Base-by-base conservation (phyloP, 768 basidiomycete genomes). In the Macrocybe gigantea region DNA sequence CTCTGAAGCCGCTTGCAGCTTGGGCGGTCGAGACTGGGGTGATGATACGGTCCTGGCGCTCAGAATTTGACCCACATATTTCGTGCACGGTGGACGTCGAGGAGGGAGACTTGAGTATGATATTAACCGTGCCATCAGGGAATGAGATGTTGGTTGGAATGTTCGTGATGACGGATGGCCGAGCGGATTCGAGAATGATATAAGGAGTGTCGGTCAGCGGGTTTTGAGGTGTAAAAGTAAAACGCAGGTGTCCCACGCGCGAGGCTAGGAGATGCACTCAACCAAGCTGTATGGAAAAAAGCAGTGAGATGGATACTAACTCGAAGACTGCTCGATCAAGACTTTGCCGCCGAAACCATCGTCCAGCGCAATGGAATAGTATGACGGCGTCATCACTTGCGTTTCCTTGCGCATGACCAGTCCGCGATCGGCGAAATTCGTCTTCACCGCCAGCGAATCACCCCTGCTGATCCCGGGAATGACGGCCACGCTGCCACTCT, bases 31-130 rank as follows among this genome's bases (percentile, higher is more conserved):
- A 76, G 5, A 63, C 66, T 1, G 85, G 85, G 0, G 77, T 75
- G 39, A 88, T 79, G 53, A 87, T 85, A 56, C 68, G 70, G 61
- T 89, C 87, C 58, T 88, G 84, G 31, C 83, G 72, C 53, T 88
- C 87, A 10, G 77, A 69, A 47, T 82, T 85, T 54, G 63, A 75
- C 7, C 87, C 86, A 36, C 71, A 76, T 33, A 88, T 78, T 65
- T 83, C 80, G 29, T 63, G 61, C 4, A 55, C 50, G 6, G 51
- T 43, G 3, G 72, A 66, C 22, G 22, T 22, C 22, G 22, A 22
- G 42, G 73, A 64, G 11, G 38, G 40, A 9, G 37, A 5, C 13
- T 32, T 5, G 13, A 50, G 33, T 15, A 49, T 29, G 41, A 88
- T 68, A 9, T 62, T 41, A 31, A 86, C 60, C 6, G 65, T 62